Base-by-base conservation (phyloP, 2,329 filamentous ascomycete species). In the Mariannaea elegans region DNA sequence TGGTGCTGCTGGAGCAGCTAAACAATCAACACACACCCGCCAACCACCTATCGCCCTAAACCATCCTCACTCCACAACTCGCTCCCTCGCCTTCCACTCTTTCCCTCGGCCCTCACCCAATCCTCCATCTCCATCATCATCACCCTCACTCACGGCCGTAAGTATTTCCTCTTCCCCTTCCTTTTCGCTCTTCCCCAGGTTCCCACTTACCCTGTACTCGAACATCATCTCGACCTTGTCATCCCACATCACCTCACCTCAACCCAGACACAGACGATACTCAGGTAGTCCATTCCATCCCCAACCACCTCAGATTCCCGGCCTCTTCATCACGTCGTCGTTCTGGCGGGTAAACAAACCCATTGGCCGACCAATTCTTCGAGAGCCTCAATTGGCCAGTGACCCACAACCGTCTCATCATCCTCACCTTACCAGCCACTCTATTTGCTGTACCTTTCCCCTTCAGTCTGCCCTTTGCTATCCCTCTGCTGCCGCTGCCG, bases 301-400 rank as follows among this genome's bases (percentile, higher is more conserved):
- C 42, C 49, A 52, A 24, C 44, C 48, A 39, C 54, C 56, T 34
- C 36, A 19, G 47, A 63, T 57, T 62, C 47, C 61, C 51, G 48
- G 47, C 56, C 34, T 39, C 47, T n/a, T 38, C 27, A 44, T 46
- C 38, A 56, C 47, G 44, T 36, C 60, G 49, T 58, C 41, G 36
- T 54, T 42, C 47, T 48, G 19, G 44, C 64, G 72, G 68, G 72
- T 77, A 76, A 76, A 77, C 75, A 77, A 76, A 76, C 65, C 69
- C 68, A 77, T 76, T 76, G 74, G 75, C 70, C 61, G 58, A 66
- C 58, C 34, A 64, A 59, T 61, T 36, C 32, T 68, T 58, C 57
- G 65, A 68, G 60, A 68, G 65, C 67, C 61, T 74, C 72, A 71
- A 72, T 72, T 71, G 69, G 55, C 47, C 36, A 44, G 52, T 44